These are phyloP conservation scores for Pisolithus marmoratus DNA, from an alignment of 768 basidiomycete species.

Conservation along the genomic window DNA sequence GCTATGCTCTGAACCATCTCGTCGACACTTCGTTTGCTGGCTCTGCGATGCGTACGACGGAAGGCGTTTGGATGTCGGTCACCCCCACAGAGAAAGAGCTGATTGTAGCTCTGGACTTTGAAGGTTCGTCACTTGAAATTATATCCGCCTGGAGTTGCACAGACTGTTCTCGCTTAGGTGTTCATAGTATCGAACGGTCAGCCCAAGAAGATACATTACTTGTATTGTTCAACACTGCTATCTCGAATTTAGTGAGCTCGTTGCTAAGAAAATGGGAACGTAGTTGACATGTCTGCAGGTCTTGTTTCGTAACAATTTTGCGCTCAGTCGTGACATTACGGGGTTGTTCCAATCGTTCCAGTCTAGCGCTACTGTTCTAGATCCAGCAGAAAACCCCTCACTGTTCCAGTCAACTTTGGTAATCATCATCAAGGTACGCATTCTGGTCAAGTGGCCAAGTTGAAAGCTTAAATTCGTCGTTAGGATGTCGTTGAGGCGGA, in stretches of 20 bases:
- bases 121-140: conserved; percentile 31
- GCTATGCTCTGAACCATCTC: conserved; percentile 47
- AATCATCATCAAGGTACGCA: conserved; percentile 55
- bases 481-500: conserved; percentile 64
- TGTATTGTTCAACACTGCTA: conserved; percentile 54
- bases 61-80: conserved; percentile 57
- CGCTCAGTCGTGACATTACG: conserved; percentile 52
- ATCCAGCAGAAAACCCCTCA: conserved; percentile 52
- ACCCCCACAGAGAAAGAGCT: conserved; percentile 46
- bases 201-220: conserved; percentile 54
- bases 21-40: conserved; percentile 55
- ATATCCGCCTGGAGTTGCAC: not conserved
- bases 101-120: conserved; percentile 53
- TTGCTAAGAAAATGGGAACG: not conserved
- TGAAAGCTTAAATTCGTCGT: too few species aligned
- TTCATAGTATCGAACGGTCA: conserved; percentile 52
- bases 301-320: conserved; percentile 61
- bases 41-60: conserved; percentile 52
- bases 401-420: conserved; percentile 54
- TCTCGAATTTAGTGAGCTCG: conserved; percentile 46
- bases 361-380: conserved; percentile 50
- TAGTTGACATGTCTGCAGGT: conserved; percentile 34
- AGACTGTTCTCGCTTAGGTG: conserved; percentile 29
- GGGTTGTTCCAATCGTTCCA: conserved; percentile 61
- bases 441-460: not conserved